Evolutionary conservation across 2,329 filamentous ascomycete genomes (phyloP), one percentile per base, ranked within the genome.

Genomic region (Fusarium sp.): DNA sequence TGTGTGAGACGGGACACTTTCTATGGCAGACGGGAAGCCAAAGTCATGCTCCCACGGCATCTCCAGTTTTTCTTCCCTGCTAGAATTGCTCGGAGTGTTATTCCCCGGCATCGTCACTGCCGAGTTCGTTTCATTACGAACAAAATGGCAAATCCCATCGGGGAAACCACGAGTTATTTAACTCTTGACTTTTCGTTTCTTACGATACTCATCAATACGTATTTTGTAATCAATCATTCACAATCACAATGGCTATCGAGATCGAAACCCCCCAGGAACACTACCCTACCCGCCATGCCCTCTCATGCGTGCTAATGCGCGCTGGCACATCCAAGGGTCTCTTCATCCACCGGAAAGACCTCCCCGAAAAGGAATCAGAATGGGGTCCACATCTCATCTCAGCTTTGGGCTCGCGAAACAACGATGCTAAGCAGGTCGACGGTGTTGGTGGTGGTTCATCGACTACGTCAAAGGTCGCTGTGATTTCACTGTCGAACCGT

Each of bases 321-420:
- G 88, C 88, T 26, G 89, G 90, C 7, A 91, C 89, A 9, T 91
- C 89, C 7, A 87, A 89, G 63, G 89, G 87, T 17, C 81, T 91
- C 7, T 86, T 91, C 65, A 83, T 91, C 70, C 85, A 89, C 41
- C 79, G 84, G 18, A 79, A 81, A 27, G 79, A 90, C 72, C 83
- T 91, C 0, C 89, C 89, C 0, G 37, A 63, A 0, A 76, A 84
- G 18, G 78, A 73, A 77, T 33, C 77, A 13, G 78, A 84, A 71
- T 90, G 88, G 86, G 81, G 81, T 6, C 77, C 80, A 1, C 85
- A 89, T n/a, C 86, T 91, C 76, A 83, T 73, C 77, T 85, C 61
- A 4, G 84, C 84, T 2, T 85, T 91, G 74, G 88, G 88, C 13
- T 87, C 86, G 7, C 85, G 85, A 2, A 67, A 67, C 63, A 67